Base-by-base conservation (phyloP, 2,329 filamentous ascomycete species). In the Ophiocordyceps polyrhachis-furcata region DNA sequence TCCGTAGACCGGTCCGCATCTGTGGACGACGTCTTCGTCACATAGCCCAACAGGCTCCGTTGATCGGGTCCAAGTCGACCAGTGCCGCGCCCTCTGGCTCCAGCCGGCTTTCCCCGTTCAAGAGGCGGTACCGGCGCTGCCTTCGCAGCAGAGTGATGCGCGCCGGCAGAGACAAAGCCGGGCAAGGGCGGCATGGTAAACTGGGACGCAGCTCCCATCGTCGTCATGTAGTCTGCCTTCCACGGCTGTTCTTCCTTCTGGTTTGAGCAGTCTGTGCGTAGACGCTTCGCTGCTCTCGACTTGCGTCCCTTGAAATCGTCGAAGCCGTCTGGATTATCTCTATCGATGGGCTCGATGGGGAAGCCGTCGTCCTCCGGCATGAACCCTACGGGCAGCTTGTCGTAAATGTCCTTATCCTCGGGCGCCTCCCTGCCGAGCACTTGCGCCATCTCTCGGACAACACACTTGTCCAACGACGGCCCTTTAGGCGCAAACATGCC, bases 391-490 rank as follows among this genome's bases (percentile, higher is more conserved):
- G 71, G 68, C 38, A 78, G 62, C 6, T 60, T 59, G 44, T 70
- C 66, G 44, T 71, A 70, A 41, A 86, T 69, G 28, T 64, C 59
- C 42, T 69, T 61, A 43, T 73, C 64, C 1, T 68, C 60, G 11
- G 83, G 81, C 32, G 75, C 69, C 1, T 67, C 59, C 46, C 84
- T 72, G 7, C 72, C 62, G 5, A 95, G 64, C 17, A 93, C 89
- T 43, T 70, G 76, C 5, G 82, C 81, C 8, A 91, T 73, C 28
- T 76, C 73, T 37, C 71, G 68, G 12, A 91, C 68, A 1, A 77
- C 67, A 1, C 67, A 64, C 31, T 73, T 68, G 32, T 79, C 69
- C 43, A 93, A 74, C 0, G 74, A 76, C 1, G 88, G 84, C 0
- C 87, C 88, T 52, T 74, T 73, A 23, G 71, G 67, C 31, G 70